phyloP scores from a whole-genome alignment of 129 eudicot species.

The Saussurea involucrata region DNA sequence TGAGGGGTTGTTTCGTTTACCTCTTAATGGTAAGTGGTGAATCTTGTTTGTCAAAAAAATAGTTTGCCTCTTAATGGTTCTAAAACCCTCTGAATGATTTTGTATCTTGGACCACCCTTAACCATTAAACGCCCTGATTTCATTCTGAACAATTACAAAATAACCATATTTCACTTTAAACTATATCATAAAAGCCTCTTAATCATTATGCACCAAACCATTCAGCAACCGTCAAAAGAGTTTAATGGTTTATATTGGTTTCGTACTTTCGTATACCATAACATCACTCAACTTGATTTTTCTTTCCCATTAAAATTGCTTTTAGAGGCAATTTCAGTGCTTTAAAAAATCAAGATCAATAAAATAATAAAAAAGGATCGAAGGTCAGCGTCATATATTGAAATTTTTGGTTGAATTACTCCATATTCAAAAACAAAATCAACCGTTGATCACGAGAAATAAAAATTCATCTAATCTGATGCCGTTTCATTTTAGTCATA shows the following conservation, averaged over 20 bases:
- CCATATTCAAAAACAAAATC: background rate
- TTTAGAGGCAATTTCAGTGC: background rate
- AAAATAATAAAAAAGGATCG: background rate
- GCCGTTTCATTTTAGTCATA: background rate
- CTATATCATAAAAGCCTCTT: too few species aligned
- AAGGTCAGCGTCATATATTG: background rate
- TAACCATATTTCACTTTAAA: too few species aligned
- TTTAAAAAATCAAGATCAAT: background rate
- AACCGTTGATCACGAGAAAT: background rate
- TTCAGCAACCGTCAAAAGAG: too few species aligned
- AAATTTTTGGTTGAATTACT: background rate
- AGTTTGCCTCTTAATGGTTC: too few species aligned
- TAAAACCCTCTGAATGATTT: too few species aligned
- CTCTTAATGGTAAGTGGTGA: too few species aligned
- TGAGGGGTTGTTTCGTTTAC: too few species aligned
- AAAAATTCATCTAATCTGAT: background rate
- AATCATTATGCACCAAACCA: too few species aligned
- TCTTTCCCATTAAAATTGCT: slow-evolving; percentile 1
- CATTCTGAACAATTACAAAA: too few species aligned
- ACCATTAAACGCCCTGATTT: too few species aligned
- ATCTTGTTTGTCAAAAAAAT: too few species aligned
- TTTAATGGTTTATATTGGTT: background rate
- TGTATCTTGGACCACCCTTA: too few species aligned
- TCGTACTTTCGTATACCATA: background rate
- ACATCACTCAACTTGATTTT: background rate